Evolutionary conservation across 164 flowering plant species (phyloP).

Genomic region (Vitis rotundifolia): DNA sequence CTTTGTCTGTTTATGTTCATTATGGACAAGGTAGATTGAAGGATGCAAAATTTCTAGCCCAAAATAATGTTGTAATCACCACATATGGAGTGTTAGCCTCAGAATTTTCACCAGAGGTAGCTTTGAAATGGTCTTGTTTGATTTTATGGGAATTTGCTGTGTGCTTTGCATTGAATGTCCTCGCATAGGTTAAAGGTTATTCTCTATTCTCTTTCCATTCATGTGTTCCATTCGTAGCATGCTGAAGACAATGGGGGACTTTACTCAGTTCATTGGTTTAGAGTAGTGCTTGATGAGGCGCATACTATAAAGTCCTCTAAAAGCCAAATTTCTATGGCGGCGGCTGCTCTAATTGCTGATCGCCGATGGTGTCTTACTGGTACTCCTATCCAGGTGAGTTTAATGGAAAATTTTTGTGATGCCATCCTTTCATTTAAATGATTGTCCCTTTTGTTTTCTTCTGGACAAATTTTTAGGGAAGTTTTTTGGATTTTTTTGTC

Average conservation of each 20-base stretch:
- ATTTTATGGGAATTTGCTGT: neutral
- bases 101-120: conserved; percentile 86
- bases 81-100: conserved; percentile 93
- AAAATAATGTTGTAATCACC: conserved; percentile 81
- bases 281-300: conserved; percentile 98
- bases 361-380: conserved; percentile 99
- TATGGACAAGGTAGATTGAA: conserved; percentile 90
- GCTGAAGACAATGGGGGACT: conserved; percentile 75
- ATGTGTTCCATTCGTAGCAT: conserved; percentile 40
- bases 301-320: conserved; percentile 89
- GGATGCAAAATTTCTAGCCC: conserved; percentile 73
- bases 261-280: conserved; percentile 81
- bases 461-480: too few species aligned
- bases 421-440: neutral
- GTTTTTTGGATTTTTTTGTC: too few species aligned
- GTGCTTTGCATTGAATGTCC: neutral
- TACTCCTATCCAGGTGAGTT: conserved; percentile 90
- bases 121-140: conserved; percentile 5
- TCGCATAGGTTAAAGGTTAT: neutral
- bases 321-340: conserved; percentile 89
- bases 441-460: neutral
- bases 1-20: conserved; percentile 79
- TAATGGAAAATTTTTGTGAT: neutral
- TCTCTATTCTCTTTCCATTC: neutral
- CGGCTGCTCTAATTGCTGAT: conserved; percentile 85